A percentile compares a stretch with the other conserved stretches of the same genome.
phyloP scores from a whole-genome alignment of 148 eudicot species.

The Heliamphora exappendiculata region DNA sequence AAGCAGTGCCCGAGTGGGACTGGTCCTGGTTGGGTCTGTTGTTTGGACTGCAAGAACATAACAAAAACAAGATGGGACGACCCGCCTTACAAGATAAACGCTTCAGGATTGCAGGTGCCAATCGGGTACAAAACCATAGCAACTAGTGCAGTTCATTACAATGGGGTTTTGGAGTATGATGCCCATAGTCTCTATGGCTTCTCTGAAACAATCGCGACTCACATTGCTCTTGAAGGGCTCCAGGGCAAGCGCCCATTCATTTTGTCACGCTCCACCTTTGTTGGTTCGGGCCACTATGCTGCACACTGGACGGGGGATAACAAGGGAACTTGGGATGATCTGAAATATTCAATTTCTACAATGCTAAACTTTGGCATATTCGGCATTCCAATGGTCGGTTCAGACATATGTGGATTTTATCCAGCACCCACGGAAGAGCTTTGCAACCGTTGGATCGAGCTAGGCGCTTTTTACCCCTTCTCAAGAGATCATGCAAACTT shows the following conservation, averaged over 20 bases:
- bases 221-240: constrained; percentile 64
- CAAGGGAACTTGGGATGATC: constrained; percentile 74
- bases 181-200: constrained; percentile 93
- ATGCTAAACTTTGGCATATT: constrained; percentile 85
- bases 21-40: constrained; percentile 87
- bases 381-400: constrained; percentile 95
- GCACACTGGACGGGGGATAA: constrained; percentile 99
- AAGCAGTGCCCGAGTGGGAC: constrained; percentile 66
- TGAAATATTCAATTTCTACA: constrained; percentile 77
- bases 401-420: constrained; percentile 94
- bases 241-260: constrained; percentile 91
- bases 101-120: constrained; percentile 52
- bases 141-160: constrained; percentile 85
- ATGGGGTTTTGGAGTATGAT: constrained; percentile 87
- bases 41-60: constrained; percentile 85
- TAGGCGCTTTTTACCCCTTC: constrained; percentile 95
- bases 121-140: constrained; percentile 91
- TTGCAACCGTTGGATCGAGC: constrained; percentile 94
- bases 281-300: constrained; percentile 81
- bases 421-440: constrained; percentile 91
- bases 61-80: constrained; percentile 86
- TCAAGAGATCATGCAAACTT: constrained; percentile 94
- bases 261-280: constrained; percentile 73
- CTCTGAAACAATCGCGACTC: constrained; percentile 78
- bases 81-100: constrained; percentile 95